Base-by-base conservation (phyloP, 75 land plant species). In the Picea sitchensis region DNA sequence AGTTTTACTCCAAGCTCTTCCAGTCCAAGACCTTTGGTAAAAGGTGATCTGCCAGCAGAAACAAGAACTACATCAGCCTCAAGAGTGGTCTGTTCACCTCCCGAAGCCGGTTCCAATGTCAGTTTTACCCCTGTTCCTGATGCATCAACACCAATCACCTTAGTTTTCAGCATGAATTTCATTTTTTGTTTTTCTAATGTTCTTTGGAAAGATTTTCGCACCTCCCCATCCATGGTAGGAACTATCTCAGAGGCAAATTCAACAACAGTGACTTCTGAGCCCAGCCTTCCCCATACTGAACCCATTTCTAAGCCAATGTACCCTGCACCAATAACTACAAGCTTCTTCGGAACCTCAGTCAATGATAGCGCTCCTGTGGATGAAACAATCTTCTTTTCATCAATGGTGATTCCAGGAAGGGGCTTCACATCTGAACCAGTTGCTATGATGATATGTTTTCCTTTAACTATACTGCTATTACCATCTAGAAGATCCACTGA, bases 261-360 rank as follows among this genome's bases (percentile, higher is more conserved):
- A 47, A 96, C 99, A 65, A 96, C 96, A 67, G 99, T 96, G 4
- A 96, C 91, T 86, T 94, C 90, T 32, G 99, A 92, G n/a, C 99
- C 99, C 54, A 96, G 90, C 14, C 97, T 81, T 14, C 95, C 92
- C 99, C 99, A 96, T 0, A 96, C 99, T 41, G 97, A 96, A 13
- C 97, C 97, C 99, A 96, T 96, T 78, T 96, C 99, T 54, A 94
- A 82, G 68, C 99, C 99, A 79, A 96, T 96, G 87, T 96, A 96
- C 21, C 99, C 99, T 31, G 93, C 99, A 47, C 99, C 99, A 80
- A 96, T 88, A 14, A 96, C 98, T 32, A 96, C 91, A 12, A 96
- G 92, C 80, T 91, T 96, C 88, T 91, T 88, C 6, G 99, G 99
- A 12, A 96, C 81, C 72, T 92, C 93, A 2, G 82, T 71, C 80